Evolutionary conservation across 306 rosid genomes (phyloP), one percentile per base, ranked within the genome.

Genomic region (Astragalus membranaceus): DNA sequence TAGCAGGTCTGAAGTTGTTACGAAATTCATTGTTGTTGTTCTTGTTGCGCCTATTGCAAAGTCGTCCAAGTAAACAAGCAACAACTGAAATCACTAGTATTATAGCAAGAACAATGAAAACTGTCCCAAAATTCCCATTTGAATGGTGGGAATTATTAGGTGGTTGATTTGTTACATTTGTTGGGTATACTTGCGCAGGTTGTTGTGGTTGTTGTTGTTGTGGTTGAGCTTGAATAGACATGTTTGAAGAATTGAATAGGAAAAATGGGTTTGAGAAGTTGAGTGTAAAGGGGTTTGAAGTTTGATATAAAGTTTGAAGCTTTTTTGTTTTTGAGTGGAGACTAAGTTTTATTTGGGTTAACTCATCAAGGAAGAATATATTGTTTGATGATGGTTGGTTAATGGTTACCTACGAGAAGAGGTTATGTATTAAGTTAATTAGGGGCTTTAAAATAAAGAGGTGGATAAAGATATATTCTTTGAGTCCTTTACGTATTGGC

Each of bases 81-180:
- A 88, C 50, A 1, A 81, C 81, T 2, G 99, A 91, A 43, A 94
- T 39, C 1, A 87, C 95, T 1, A 87, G 64, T 13, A 94, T 87
- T 7, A 91, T 84, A 9, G 95, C 92, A 13, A 94, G 80, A 12
- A 94, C 96, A 33, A 94, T 81, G 79, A 91, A 90, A 78, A 91
- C 99, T 5, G 95, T 54, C 65, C 96, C 99, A n/a, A 88, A 94
- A 0, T 90, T 84, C 26, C 96, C 97, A 54, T 80, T 80, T 63
- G 99, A 88, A 49, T 88, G 96, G 78, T 90, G 87, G 5, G 83
- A 20, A 26, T 26, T 26, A 26, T 26, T 26, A 17, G 86, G 46
- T 10, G 83, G 80, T 17, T 80, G 86, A 6, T 77, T 75, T 32
- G 84, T 62, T 10, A 58, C 61, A 7, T 67, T 66, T 71, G 71